Conservation (phyloP, 2,329 filamentous ascomycete species). For the Ramichloridium luteum region DNA sequence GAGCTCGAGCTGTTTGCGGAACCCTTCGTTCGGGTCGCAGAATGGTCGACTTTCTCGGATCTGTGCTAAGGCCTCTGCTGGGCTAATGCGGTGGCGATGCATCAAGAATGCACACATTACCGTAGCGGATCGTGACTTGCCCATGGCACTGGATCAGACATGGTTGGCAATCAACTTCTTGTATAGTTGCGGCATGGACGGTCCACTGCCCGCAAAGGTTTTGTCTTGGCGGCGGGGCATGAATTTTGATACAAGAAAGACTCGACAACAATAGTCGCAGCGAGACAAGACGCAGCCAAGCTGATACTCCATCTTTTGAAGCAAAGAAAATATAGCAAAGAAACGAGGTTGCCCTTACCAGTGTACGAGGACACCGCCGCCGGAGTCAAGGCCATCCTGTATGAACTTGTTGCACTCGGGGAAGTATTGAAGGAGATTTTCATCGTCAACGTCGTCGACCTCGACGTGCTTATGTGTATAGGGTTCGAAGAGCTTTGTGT, state of each 20-base stretch:
- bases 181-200: too few species aligned
- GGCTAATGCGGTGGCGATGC: conserved; percentile 38
- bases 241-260: too few species aligned
- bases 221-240: too few species aligned
- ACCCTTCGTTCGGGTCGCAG: conserved; percentile 81
- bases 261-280: too few species aligned
- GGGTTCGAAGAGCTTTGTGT: conserved; percentile 44
- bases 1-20: conserved; percentile 76
- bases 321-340: conserved; percentile 3
- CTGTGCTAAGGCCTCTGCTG: conserved; percentile 54
- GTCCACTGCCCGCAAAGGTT: too few species aligned
- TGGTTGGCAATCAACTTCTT: conserved; percentile 5
- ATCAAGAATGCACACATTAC: conserved; percentile 78
- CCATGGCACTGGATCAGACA: conserved; percentile 58
- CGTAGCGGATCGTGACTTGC: conserved; percentile 83
- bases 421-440: conserved; percentile 73
- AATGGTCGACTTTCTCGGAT: conserved; percentile 60
- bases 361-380: conserved; percentile 54
- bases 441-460: conserved; percentile 81
- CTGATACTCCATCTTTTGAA: neutral
- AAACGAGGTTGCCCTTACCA: conserved; percentile 43
- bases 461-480: conserved; percentile 62
- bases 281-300: too few species aligned
- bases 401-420: conserved; percentile 73
- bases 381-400: conserved; percentile 54